Evolutionary conservation across 2,329 filamentous ascomycete genomes (phyloP).

Genomic region (Cladosporium phlei): DNA sequence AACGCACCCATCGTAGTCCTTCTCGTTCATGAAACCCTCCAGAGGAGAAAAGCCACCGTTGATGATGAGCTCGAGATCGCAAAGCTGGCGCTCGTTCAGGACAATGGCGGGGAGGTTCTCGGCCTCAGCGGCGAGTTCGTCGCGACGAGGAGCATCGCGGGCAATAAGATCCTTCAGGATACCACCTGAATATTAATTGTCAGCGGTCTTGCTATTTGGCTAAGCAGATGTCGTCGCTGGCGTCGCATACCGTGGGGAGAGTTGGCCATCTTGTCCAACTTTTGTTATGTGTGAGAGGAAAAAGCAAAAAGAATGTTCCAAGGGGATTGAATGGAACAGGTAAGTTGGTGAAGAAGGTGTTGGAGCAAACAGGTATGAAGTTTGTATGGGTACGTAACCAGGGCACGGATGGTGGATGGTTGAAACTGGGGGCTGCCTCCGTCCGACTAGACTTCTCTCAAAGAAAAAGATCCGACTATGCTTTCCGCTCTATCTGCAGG

Average conservation of each 20-base stretch:
- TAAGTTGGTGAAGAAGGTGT: constrained; percentile 3
- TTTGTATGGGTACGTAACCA: constrained; percentile 2
- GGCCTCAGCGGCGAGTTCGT: constrained; percentile 75
- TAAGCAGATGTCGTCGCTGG: constrained; percentile 1
- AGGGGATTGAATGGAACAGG: not conserved
- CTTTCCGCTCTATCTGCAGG: constrained; percentile 12
- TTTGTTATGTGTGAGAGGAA: constrained; percentile 8
- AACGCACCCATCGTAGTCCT: constrained; percentile 86
- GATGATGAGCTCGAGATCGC: constrained; percentile 94
- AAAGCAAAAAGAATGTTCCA: constrained; percentile 7
- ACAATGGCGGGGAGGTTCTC: constrained; percentile 79
- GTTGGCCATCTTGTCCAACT: constrained; percentile 42
- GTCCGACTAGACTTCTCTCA: too few species aligned
- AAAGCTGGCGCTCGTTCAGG: constrained; percentile 89
- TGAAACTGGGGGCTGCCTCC: constrained; percentile 13
- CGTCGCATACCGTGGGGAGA: constrained; percentile 44
- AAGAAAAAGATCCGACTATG: too few species aligned
- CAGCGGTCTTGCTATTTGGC: not conserved
- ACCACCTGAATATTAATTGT: constrained; percentile 55
- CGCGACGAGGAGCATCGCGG: constrained; percentile 79
- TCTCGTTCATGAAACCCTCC: constrained; percentile 96
- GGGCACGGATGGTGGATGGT: constrained; percentile 4
- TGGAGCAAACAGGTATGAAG: constrained; percentile 1
- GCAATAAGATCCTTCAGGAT: constrained; percentile 96
- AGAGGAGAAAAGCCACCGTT: constrained; percentile 97